Evolutionary conservation across 305 asterid genomes (phyloP).

Genomic region (Rubia balearica): DNA sequence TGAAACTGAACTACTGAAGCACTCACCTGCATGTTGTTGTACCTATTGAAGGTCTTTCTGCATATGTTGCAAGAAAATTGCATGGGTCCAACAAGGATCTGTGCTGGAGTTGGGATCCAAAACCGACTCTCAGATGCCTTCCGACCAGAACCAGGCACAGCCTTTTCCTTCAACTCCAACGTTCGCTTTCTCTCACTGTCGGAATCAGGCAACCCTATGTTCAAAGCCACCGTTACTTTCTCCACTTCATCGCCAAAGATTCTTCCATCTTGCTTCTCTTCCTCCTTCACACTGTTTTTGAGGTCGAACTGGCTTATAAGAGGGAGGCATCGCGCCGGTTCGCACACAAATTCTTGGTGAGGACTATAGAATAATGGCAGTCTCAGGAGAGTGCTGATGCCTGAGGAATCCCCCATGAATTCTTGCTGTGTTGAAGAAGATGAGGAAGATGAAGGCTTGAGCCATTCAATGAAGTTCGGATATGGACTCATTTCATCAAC

Average conservation of each 20-base stretch:
- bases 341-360: constrained; percentile 20
- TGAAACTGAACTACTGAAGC: background rate
- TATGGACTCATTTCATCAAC: constrained; percentile 5
- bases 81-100: constrained; percentile 92
- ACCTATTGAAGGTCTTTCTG: constrained; percentile 83
- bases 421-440: constrained; percentile 12
- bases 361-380: constrained; percentile 37
- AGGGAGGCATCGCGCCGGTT: constrained; percentile 57
- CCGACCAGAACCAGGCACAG: constrained; percentile 11
- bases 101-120: constrained; percentile 91
- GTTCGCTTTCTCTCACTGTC: constrained; percentile 17
- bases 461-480: constrained; percentile 51
- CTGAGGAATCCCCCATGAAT: background rate
- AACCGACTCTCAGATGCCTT: constrained; percentile 38
- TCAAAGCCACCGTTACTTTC: constrained; percentile 47
- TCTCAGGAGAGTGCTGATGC: constrained; percentile 35
- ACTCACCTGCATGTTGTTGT: constrained; percentile 95
- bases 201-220: constrained; percentile 63
- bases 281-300: constrained; percentile 30
- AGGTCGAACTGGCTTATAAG: constrained; percentile 55
- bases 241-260: constrained; percentile 22
- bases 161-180: constrained; percentile 25
- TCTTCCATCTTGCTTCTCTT: constrained; percentile 16
- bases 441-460: constrained; percentile 38
- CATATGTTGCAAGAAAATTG: constrained; percentile 84